Percentiles rank a stretch among this genome's conserved stretches.
phyloP scores from a whole-genome alignment of 345 rosid species.

The Populus simonii region DNA sequence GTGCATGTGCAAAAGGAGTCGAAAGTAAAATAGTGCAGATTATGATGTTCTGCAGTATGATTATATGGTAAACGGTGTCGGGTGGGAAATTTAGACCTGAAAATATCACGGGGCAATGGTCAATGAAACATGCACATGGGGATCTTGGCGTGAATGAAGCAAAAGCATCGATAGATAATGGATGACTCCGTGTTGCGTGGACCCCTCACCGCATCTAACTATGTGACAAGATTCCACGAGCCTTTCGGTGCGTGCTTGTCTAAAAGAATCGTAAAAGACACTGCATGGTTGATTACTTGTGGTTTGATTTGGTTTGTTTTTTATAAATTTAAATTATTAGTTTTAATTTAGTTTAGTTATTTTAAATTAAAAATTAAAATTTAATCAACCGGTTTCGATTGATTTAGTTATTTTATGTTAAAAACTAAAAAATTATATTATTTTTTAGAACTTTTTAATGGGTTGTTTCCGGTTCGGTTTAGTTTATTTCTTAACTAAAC shows the following conservation, averaged over 20 bases:
- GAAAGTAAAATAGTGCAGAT: background rate
- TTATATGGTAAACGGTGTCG: background rate
- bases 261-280: background rate
- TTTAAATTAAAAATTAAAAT: no score
- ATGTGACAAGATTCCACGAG: background rate
- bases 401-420: no score
- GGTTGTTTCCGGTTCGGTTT: accelerated
- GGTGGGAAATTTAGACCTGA: background rate
- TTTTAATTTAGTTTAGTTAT: no score
- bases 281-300: no score
- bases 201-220: background rate
- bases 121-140: background rate
- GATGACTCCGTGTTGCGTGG: background rate
- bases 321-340: no score
- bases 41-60: background rate
- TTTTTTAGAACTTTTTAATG: no score
- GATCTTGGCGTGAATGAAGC: background rate
- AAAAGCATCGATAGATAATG: background rate
- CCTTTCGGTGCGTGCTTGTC: background rate
- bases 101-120: background rate
- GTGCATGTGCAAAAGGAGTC: background rate
- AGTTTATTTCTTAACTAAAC: no score
- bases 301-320: no score
- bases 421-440: no score
- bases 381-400: no score